A percentile compares a stretch with the other conserved stretches of the same genome.
Evolutionary conservation across 2,329 filamentous ascomycete genomes (phyloP).

Genomic region (Hyphodiscus sp.): DNA sequence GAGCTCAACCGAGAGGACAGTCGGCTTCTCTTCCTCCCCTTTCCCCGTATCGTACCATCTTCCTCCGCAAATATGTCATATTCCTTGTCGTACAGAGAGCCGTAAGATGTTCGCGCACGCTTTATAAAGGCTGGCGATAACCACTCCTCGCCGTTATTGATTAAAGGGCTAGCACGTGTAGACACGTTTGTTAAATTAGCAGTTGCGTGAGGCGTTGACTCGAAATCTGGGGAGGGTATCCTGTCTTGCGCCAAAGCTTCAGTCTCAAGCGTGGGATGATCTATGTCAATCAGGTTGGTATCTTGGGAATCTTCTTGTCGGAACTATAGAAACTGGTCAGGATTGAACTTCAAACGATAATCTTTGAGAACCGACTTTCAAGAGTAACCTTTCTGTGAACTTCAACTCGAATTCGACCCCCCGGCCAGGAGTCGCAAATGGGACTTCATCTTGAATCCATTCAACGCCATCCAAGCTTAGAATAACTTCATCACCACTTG

Average conservation of each 20-base stretch:
- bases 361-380: slow-evolving; percentile 35
- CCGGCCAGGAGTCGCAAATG: slow-evolving; percentile 42
- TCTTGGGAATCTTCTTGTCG: slow-evolving; percentile 42
- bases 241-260: slow-evolving; percentile 10
- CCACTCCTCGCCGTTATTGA: slow-evolving; percentile 48
- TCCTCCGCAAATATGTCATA: slow-evolving; percentile 64
- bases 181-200: slow-evolving; percentile 16
- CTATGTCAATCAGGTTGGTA: slow-evolving; percentile 45
- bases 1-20: slow-evolving; percentile 60
- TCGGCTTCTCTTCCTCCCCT: slow-evolving; percentile 62
- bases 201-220: slow-evolving; percentile 9
- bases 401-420: slow-evolving; percentile 53
- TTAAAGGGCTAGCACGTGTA: slow-evolving; percentile 31
- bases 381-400: slow-evolving; percentile 43
- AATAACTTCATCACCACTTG: slow-evolving; percentile 70
- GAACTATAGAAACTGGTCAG: slow-evolving; percentile 34
- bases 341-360: slow-evolving; percentile 1
- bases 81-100: slow-evolving; percentile 55
- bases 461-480: slow-evolving; percentile 62
- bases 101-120: slow-evolving; percentile 61
- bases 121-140: slow-evolving; percentile 77
- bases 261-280: slow-evolving; percentile 33
- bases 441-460: slow-evolving; percentile 41
- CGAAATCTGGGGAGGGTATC: neutral
- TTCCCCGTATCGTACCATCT: slow-evolving; percentile 52